phyloP scores from a whole-genome alignment of 2,329 filamentous ascomycete species.

The Albifimbria verrucaria region DNA sequence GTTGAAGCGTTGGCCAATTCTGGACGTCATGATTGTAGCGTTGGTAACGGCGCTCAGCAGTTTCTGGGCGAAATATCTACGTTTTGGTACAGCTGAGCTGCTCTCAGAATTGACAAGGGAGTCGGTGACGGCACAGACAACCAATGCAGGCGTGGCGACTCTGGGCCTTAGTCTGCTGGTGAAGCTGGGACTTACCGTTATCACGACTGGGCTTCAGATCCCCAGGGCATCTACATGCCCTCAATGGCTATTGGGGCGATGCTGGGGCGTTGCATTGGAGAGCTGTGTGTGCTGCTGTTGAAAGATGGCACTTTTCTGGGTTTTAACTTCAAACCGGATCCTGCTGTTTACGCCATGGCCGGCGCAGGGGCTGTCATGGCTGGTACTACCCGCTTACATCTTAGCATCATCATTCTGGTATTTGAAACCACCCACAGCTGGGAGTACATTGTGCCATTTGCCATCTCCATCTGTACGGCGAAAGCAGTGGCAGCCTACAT shows the following conservation, averaged over 20 bases:
- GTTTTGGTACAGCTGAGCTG: not conserved
- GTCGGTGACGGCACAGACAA: not conserved
- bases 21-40: not conserved
- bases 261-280: not conserved
- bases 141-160: not conserved
- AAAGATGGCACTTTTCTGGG: not conserved
- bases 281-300: not conserved
- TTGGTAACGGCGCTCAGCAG: not conserved
- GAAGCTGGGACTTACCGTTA: not conserved
- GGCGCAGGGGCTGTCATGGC: not conserved
- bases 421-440: not conserved
- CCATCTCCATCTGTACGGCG: not conserved
- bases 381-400: not conserved
- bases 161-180: not conserved
- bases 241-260: not conserved
- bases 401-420: not conserved
- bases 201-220: not conserved
- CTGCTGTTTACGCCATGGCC: not conserved
- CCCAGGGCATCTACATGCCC: constrained; percentile 1
- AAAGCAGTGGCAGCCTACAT: not conserved
- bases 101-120: not conserved
- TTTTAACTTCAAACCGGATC: not conserved
- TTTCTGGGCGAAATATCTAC: not conserved
- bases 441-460: not conserved
- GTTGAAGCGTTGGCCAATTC: not conserved